Evolutionary conservation across 1,284 basidiomycete species (phyloP).

Genomic region (Ganoderma lingzhi): DNA sequence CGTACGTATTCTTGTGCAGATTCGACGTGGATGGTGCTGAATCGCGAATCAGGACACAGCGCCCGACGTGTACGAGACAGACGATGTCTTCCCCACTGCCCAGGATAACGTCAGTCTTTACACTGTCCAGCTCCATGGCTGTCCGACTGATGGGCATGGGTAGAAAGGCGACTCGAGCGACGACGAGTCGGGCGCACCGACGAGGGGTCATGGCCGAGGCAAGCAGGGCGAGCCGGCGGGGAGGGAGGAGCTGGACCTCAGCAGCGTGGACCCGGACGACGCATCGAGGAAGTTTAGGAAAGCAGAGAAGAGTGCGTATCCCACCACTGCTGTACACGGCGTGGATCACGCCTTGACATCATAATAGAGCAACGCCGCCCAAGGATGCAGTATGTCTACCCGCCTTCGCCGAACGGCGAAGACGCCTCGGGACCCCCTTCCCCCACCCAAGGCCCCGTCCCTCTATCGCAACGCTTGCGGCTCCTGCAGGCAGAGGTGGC

Average conservation of each 20-base stretch:
- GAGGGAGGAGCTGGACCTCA: constrained; percentile 60
- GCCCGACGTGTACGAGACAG: constrained; percentile 92
- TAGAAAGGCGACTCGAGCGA: constrained; percentile 72
- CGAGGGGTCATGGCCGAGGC: constrained; percentile 45
- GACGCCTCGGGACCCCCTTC: constrained; percentile 43
- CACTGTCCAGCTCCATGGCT: neutral
- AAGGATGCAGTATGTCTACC: constrained; percentile 70
- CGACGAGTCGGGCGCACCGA: constrained; percentile 59
- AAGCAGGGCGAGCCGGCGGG: constrained; percentile 45
- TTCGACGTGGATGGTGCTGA: constrained; percentile 11
- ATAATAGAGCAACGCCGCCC: constrained; percentile 52
- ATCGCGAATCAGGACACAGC: constrained; percentile 76
- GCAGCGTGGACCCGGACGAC: constrained; percentile 60
- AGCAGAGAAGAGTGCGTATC: constrained; percentile 64
- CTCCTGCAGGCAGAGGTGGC: constrained; percentile 70
- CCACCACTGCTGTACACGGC: neutral
- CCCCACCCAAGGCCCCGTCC: constrained; percentile 41
- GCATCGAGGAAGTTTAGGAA: constrained; percentile 73
- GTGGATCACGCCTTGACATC: neutral
- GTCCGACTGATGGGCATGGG: constrained; percentile 12
- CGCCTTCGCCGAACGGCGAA: constrained; percentile 62
- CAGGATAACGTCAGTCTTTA: constrained; percentile 52
- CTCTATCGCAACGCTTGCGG: constrained; percentile 67
- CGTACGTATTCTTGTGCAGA: constrained; percentile 56
- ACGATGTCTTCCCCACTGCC: constrained; percentile 71